Evolutionary conservation across 257 asterid genomes (phyloP), one percentile per base, ranked within the genome.

Genomic region (Craterostigma plantagineum): DNA sequence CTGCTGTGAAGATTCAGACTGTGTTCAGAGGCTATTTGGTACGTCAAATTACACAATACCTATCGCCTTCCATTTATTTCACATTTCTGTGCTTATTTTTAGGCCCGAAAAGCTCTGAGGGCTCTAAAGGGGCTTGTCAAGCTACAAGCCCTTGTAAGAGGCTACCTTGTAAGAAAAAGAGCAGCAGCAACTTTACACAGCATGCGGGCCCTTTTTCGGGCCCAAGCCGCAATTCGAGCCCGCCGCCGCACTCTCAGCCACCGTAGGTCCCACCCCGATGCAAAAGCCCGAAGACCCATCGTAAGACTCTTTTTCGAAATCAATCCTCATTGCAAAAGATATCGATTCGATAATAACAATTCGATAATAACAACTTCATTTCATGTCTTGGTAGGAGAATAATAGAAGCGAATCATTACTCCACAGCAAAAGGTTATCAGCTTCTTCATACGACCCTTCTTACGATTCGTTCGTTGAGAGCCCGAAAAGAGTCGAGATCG

Each of bases 201-300:
- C 54, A 81, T 86, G 95, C 82, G 81, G 52, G 97, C 93, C 54
- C 80, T 86, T n/a, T 48, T 86, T 55, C 75, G 97, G 74, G 93
- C 93, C 14, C 97, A 86, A 55, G 55, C 73, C 5, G 68, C 77
- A 57, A 83, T 75, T 0, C 81, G 79, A 15, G 71, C 82, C 2
- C 27, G 63, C 52, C 60, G 34, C 17, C 58, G 36, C 18, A n/a
- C n/a, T n/a, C n/a, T n/a, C n/a, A 60, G 41, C 13, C 81, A 77
- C 3, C 16, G 51, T 27, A 59, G 67, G 43, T 47, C 14, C 57
- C 91, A 63, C 11, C 66, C 76, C 0, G 93, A 84, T 17, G 42
- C 59, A 34, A 71, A 77, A 45, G 57, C 76, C 12, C 52, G 91
- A 46, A 81, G 73, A 54, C 76, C 84, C 53, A 54, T 42, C 49